phyloP scores from a whole-genome alignment of 148 eudicot genomes.

The Dysphania ambrosioides region DNA sequence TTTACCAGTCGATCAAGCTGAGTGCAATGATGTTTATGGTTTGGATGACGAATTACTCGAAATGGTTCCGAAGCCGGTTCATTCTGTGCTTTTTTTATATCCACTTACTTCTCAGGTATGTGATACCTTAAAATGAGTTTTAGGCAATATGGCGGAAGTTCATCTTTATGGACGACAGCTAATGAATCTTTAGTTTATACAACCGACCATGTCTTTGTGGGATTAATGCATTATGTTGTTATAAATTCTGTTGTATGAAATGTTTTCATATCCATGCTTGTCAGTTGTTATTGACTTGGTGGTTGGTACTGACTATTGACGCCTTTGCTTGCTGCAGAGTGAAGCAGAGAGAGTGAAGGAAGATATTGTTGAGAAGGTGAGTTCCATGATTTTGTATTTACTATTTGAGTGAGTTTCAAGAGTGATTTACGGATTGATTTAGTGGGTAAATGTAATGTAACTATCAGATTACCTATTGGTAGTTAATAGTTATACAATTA shows the following conservation, averaged over 20 bases:
- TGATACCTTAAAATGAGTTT: neutral
- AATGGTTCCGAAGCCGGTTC: slow-evolving; percentile 93
- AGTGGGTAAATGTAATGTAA: too few species aligned
- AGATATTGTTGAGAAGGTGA: slow-evolving; percentile 58
- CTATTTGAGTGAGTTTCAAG: neutral
- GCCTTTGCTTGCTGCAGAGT: slow-evolving; percentile 41
- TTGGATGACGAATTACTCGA: slow-evolving; percentile 77
- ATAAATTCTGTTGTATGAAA: too few species aligned
- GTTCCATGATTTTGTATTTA: slow-evolving; percentile 9
- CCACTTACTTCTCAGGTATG: slow-evolving; percentile 67
- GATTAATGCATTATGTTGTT: too few species aligned
- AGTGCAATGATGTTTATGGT: slow-evolving; percentile 93
- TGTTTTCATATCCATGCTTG: too few species aligned
- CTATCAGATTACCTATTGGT: neutral
- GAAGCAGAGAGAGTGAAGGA: slow-evolving; percentile 81
- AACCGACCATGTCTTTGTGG: too few species aligned
- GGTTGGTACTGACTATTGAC: neutral
- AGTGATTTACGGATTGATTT: neutral
- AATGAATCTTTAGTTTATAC: too few species aligned
- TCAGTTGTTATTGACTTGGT: too few species aligned
- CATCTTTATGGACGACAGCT: too few species aligned
- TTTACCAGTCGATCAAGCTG: slow-evolving; percentile 63
- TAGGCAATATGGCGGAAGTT: too few species aligned
- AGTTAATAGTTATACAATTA: neutral
- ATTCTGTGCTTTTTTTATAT: slow-evolving; percentile 78